A percentile compares a stretch with the other conserved stretches of the same genome.
These are phyloP conservation scores for Panaeolus cyanescens DNA, from an alignment of 768 basidiomycete genomes.

Conservation along the genomic window DNA sequence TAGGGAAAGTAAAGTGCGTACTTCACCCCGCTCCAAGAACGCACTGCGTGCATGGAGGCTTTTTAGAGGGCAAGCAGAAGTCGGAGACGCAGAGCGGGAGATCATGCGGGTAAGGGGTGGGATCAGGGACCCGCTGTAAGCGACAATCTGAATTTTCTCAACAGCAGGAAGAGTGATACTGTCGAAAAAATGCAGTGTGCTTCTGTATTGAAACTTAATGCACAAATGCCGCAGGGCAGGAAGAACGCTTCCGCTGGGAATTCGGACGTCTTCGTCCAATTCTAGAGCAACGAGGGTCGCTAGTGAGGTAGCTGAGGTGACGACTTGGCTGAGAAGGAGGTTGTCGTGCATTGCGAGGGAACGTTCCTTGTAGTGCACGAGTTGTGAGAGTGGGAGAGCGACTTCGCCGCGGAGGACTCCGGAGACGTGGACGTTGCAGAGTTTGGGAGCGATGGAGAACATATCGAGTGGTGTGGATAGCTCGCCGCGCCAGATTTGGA, in stretches of 20 bases:
- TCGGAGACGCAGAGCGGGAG: slow-evolving; percentile 7
- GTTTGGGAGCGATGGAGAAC: slow-evolving; percentile 23
- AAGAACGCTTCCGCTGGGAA: slow-evolving; percentile 18
- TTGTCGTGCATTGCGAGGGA: slow-evolving; percentile 7
- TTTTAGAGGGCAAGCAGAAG: slow-evolving; percentile 13
- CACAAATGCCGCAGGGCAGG: slow-evolving; percentile 17
- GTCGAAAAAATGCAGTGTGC: slow-evolving; percentile 13
- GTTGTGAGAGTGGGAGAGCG: slow-evolving; percentile 20
- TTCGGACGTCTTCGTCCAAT: slow-evolving; percentile 12
- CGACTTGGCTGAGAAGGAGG: slow-evolving; percentile 11
- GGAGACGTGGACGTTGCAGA: slow-evolving; percentile 18
- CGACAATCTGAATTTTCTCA: slow-evolving; percentile 19
- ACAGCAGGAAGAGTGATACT: slow-evolving; percentile 22
- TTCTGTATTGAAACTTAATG: slow-evolving; percentile 20
- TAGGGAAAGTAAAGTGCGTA: slow-evolving; percentile 14
- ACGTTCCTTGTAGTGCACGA: slow-evolving; percentile 22
- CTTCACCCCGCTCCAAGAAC: slow-evolving; percentile 5
- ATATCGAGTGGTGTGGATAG: slow-evolving; percentile 13
- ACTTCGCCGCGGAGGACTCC: slow-evolving; percentile 16
- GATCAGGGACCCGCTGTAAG: slow-evolving; percentile 14
- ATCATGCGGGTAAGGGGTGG: slow-evolving; percentile 16
- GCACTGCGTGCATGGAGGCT: slow-evolving; percentile 18
- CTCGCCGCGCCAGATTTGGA: slow-evolving; percentile 11
- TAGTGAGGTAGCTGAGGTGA: slow-evolving; percentile 12
- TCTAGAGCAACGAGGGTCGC: slow-evolving; percentile 22